Conservation (phyloP, 164 flowering plant genomes). For the Cinnamomum micranthum region DNA sequence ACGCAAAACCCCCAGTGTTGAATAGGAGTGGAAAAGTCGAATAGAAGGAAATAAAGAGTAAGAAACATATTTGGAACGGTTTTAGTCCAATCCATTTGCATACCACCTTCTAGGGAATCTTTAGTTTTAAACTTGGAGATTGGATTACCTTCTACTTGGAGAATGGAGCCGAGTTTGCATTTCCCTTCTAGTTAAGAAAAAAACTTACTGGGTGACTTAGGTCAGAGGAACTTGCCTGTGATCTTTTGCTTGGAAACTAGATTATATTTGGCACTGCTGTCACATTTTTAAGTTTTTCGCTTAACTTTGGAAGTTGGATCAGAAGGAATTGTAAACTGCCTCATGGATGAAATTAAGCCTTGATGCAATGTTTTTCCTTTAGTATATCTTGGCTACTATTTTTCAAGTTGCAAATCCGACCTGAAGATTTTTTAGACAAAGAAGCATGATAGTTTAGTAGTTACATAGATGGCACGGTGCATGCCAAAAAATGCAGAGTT, state of each 20-base stretch:
- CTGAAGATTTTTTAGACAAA: neutral
- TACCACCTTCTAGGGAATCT: too few relatives aligned
- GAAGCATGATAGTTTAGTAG: neutral
- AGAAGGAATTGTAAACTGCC: neutral
- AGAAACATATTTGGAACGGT: neutral
- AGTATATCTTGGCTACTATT: neutral
- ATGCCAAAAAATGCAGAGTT: neutral
- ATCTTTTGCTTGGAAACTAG: neutral
- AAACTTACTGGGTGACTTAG: neutral
- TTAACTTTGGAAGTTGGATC: neutral
- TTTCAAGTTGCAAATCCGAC: too few relatives aligned
- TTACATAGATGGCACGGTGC: neutral
- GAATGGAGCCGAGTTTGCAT: neutral
- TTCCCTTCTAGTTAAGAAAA: neutral
- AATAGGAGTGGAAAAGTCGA: neutral
- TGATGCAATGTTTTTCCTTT: neutral
- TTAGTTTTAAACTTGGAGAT: too few relatives aligned
- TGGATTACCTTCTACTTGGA: neutral
- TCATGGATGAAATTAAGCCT: too few relatives aligned
- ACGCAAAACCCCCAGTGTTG: too few relatives aligned
- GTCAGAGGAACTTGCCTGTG: neutral
- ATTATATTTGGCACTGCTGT: neutral
- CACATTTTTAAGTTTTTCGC: neutral
- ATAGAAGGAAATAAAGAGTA: too few relatives aligned
- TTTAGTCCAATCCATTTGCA: neutral